Evolutionary conservation across 1,284 basidiomycete genomes (phyloP).

Genomic region (Veloboletus limbatus): DNA sequence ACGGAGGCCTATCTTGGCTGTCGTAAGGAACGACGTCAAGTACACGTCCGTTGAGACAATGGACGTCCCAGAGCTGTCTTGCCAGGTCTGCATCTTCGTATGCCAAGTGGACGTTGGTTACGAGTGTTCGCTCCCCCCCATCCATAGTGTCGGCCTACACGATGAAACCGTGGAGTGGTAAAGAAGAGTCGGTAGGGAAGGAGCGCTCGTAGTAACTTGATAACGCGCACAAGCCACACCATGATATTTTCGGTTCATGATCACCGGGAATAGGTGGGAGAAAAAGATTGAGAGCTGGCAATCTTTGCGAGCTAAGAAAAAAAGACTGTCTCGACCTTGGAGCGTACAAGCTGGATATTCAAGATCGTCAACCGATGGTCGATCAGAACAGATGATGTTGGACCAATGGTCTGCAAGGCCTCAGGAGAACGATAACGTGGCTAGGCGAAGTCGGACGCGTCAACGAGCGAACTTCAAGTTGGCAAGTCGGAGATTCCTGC

Average conservation of each 20-base stretch:
- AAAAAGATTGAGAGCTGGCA: too few relatives aligned
- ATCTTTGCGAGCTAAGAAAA: constrained; percentile 30
- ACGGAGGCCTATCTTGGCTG: neutral
- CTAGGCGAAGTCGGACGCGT: too few relatives aligned
- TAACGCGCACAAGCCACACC: too few relatives aligned
- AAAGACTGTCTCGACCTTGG: constrained; percentile 36
- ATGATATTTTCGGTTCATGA: too few relatives aligned
- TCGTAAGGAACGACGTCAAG: constrained; percentile 13
- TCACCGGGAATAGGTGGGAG: neutral
- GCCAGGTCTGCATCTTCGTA: constrained; percentile 15
- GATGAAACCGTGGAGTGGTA: neutral
- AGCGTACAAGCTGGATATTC: too few relatives aligned
- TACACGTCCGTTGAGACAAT: constrained; percentile 20
- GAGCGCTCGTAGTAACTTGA: too few relatives aligned
- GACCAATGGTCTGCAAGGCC: constrained; percentile 36
- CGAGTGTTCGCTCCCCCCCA: constrained; percentile 6
- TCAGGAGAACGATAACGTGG: too few relatives aligned
- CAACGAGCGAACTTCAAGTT: constrained; percentile 6
- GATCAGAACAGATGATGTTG: neutral
- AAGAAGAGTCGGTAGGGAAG: too few relatives aligned
- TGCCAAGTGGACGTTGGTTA: constrained; percentile 19
- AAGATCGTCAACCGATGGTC: neutral
- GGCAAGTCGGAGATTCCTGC: constrained; percentile 34
- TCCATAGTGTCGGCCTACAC: neutral
- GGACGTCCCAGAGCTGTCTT: constrained; percentile 18